Evolutionary conservation across 2,329 filamentous ascomycete species (phyloP), one percentile per base, ranked within the genome.

Genomic region (Penicillium sp.): DNA sequence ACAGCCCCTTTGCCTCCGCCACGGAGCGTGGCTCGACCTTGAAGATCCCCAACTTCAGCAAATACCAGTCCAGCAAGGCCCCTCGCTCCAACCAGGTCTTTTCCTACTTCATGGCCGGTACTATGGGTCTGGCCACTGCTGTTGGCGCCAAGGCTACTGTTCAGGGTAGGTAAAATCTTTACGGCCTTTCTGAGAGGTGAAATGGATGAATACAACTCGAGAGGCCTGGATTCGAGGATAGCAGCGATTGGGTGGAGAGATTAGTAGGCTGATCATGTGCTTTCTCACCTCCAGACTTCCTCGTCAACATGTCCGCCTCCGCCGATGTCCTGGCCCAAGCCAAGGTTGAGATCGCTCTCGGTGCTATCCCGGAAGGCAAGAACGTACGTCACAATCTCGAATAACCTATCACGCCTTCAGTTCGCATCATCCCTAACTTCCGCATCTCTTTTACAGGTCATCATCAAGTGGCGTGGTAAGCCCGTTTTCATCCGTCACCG

Each of bases 381-480:
- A 99, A 99, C 84, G 95, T 93, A 83, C 78, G 89, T 84, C 55
- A 57, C 56, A 7, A 2, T 7, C 49, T 0, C 40, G 13, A n/a
- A n/a, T 4, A 16, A 22, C 41, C n/a, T 14, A 11, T 18, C n/a
- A n/a, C 14, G 18, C 36, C 27, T 37, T 16, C 53, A 43, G 50
- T 22, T 14, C 39, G 24, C 31, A 39, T 22, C 14, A 40, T 64
- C 61, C 60, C 62, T 63, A 55, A 63, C 56, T 51, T 56, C 43
- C 31, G 14, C 22, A 22, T n/a, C 49, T 54, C 35, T 37, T 16
- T 24, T 44, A 68, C 73, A 93, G 90, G 89, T 99, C 78, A 96
- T 99, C 79, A 96, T 99, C 86, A 99, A 99, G 85, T 99, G 95
- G 95, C 91, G 95, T 85, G 95, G 95, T 79, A 99, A 99, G 90